Percentiles rank a stretch among this genome's conserved stretches.
These are phyloP conservation scores for Nakazawaea populi DNA, from an alignment of 805 yeast genomes.

Conservation along the genomic window DNA sequence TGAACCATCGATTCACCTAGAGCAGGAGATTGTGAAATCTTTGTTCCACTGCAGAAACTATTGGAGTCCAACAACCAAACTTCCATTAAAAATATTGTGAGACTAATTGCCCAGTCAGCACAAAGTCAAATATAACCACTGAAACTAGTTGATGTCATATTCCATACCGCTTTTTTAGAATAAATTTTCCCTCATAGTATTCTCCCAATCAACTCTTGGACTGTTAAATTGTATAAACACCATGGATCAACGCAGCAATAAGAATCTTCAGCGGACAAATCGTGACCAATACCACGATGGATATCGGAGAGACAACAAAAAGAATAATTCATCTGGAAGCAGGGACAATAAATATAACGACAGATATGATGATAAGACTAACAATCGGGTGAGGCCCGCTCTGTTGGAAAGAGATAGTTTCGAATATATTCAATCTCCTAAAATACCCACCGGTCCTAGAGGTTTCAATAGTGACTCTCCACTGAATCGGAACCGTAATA, in stretches of 20 bases:
- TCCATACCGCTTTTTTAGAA: too few relatives aligned
- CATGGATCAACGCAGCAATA: slow-evolving; percentile 1
- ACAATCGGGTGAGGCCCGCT: background rate
- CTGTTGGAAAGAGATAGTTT: slow-evolving; percentile 1
- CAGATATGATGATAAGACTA: background rate
- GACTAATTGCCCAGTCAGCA: too few relatives aligned
- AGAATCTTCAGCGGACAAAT: background rate
- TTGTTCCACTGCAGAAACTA: too few relatives aligned
- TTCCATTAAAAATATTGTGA: too few relatives aligned
- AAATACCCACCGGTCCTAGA: slow-evolving; percentile 4
- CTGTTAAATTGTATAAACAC: too few relatives aligned
- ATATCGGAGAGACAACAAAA: background rate
- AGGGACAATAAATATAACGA: background rate
- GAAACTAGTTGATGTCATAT: too few relatives aligned
- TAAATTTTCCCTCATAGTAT: too few relatives aligned
- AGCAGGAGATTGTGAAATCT: too few relatives aligned
- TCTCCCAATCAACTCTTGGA: too few relatives aligned
- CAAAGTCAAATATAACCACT: too few relatives aligned
- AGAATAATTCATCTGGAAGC: background rate
- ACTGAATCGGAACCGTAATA: background rate
- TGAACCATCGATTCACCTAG: background rate
- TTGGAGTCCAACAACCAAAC: too few relatives aligned
- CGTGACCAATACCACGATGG: background rate
- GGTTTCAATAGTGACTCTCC: background rate
- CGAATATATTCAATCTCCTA: slow-evolving; percentile 1